Evolutionary conservation across 129 eudicot genomes (phyloP).

Genomic region (Flaveria trinervia): DNA sequence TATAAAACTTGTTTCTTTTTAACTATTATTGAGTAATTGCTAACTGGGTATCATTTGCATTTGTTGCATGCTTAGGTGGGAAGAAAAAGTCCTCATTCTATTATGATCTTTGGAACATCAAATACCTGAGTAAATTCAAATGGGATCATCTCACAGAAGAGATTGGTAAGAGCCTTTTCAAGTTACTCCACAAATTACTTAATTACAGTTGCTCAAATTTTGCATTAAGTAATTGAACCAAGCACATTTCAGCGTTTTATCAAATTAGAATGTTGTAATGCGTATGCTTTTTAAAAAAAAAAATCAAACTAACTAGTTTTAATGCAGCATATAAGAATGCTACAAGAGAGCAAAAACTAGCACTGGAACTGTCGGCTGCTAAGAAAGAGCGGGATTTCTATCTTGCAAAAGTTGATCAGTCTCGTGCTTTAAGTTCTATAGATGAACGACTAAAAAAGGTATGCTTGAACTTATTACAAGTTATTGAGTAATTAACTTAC

Average conservation of each 20-base stretch:
- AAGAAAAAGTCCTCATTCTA: conserved; percentile 81
- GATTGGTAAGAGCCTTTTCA: conserved; percentile 49
- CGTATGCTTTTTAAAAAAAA: too few relatives aligned
- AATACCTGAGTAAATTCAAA: conserved; percentile 91
- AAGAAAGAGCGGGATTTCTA: conserved; percentile 83
- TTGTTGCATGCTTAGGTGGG: conserved; percentile 64
- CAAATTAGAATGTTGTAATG: neutral
- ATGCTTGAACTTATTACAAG: conserved; percentile 4
- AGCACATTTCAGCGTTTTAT: neutral
- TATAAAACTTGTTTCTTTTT: neutral
- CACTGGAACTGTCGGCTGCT: conserved; percentile 81
- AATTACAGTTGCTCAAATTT: too few relatives aligned
- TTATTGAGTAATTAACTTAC: neutral
- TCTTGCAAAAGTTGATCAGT: conserved; percentile 77
- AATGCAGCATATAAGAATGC: conserved; percentile 75
- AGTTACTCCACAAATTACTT: too few relatives aligned
- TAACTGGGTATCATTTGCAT: conserved; percentile 15
- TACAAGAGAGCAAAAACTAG: conserved; percentile 79
- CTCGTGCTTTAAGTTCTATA: conserved; percentile 65
- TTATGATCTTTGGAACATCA: conserved; percentile 92
- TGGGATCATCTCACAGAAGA: conserved; percentile 99
- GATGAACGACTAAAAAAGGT: conserved; percentile 92
- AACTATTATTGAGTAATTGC: conserved; percentile 10
- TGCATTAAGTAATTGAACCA: neutral
- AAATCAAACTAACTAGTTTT: neutral